Base-by-base conservation (phyloP, 116 monocot genomes). In the Phalaenopsis hybrid region DNA sequence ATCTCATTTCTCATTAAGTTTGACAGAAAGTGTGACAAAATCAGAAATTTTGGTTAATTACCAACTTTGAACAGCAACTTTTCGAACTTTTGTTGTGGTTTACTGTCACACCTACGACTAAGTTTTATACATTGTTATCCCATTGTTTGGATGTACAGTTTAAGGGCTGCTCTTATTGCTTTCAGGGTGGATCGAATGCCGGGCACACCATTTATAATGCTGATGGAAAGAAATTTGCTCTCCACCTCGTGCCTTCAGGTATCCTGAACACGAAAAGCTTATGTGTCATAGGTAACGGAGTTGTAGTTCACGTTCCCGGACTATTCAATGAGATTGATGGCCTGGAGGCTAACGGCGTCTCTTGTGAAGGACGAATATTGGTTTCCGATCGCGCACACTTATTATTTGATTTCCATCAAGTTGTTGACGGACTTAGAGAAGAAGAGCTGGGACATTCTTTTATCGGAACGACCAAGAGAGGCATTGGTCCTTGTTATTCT, bases 151-250 rank as follows among this genome's bases (percentile, higher is more conserved):
- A 63, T 63, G 63, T 25, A 5, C 5, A 63, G 7, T 23, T 63
- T 63, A 63, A 63, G 23, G 1, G 12, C 16, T 75, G n/a, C 46
- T 75, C 20, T 45, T 75, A 20, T 46, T 44, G 17, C 45, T 18
- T 43, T 44, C 81, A 97, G 96, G 96, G 96, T 78, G 96, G 96
- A 67, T 92, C 96, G 81, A 96, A 96, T 90, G 96, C 96, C 23
- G 96, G 96, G 11, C 96, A 94, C 65, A 97, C 96, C 65, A 97
- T 97, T 6, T 97, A 94, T 77, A 97, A 94, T 58, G 63, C 96
- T 37, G 94, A 92, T 59, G 96, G 96, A 4, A 92, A 92, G 82
- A 97, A 92, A 45, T 97, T 97, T 85, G 96, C 94, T 76, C 96
- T 94, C 49, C 96, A 96, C 82, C 94, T 96, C 61, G 89, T 96